Conservation (phyloP, 805 yeast species). For the Candida adriatica region DNA sequence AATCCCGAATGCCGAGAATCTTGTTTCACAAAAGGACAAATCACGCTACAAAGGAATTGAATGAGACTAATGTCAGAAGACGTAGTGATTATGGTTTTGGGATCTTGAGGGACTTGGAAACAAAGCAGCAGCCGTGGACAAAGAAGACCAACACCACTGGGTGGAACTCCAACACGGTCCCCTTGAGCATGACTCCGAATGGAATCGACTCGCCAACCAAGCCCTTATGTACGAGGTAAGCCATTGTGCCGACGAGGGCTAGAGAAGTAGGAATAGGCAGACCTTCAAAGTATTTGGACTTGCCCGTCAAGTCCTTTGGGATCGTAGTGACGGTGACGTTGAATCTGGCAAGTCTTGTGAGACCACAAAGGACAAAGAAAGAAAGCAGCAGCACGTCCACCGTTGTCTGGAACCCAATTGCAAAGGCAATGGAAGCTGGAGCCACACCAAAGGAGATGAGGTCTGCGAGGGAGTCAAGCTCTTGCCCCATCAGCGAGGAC, state of each 20-base stretch:
- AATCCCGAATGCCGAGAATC: too few species aligned
- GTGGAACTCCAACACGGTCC: constrained; percentile 65
- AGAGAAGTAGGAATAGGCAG: constrained; percentile 91
- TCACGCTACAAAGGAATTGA: too few species aligned
- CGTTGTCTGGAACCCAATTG: constrained; percentile 83
- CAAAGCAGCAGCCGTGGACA: constrained; percentile 84
- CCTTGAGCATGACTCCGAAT: constrained; percentile 52
- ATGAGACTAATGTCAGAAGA: too few species aligned
- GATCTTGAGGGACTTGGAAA: constrained; percentile 82
- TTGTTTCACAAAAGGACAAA: too few species aligned
- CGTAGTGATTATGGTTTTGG: constrained; percentile 75
- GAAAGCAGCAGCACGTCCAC: constrained; percentile 70
- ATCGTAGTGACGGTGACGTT: constrained; percentile 89
- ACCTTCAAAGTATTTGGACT: constrained; percentile 90
- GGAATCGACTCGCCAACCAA: constrained; percentile 51
- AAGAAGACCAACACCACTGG: constrained; percentile 57
- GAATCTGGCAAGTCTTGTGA: constrained; percentile 90
- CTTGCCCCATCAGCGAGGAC: constrained; percentile 93
- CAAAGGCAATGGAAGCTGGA: constrained; percentile 89
- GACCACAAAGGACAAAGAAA: constrained; percentile 87
- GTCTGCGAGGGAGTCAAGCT: constrained; percentile 94
- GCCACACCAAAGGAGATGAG: constrained; percentile 92
- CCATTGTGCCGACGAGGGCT: constrained; percentile 67
- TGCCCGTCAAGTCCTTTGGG: constrained; percentile 85
- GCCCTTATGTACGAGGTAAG: constrained; percentile 50